Conservation (phyloP, 2,329 filamentous ascomycete species). For the Tolypocladium nubicola region DNA sequence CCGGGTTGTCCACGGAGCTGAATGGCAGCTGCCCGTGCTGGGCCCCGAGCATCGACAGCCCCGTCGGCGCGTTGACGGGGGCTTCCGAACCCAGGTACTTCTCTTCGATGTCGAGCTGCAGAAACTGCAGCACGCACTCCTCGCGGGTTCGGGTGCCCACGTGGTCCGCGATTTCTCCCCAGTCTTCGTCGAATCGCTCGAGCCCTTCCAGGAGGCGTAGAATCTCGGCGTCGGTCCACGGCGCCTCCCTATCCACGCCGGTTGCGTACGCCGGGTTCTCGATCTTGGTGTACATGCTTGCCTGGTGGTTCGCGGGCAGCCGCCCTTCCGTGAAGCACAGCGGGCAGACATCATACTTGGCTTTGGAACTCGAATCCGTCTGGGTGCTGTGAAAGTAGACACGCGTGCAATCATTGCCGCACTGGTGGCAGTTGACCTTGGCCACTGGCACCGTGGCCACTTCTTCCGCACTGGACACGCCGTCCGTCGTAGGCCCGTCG, state of each 20-base stretch:
- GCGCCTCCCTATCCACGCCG: constrained; percentile 70
- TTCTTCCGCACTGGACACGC: constrained; percentile 46
- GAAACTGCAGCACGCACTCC: constrained; percentile 92
- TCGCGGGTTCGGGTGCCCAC: constrained; percentile 86
- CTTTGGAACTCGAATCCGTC: constrained; percentile 48
- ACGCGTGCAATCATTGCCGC: constrained; percentile 76
- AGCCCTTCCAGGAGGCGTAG: constrained; percentile 84
- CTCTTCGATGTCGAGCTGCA: constrained; percentile 94
- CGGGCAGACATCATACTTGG: constrained; percentile 82
- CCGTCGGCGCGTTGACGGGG: constrained; percentile 38
- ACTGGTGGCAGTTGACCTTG: constrained; percentile 78
- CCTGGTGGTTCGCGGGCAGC: constrained; percentile 68
- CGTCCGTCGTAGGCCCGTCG: constrained; percentile 58
- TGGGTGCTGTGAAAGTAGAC: constrained; percentile 50
- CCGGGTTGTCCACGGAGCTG: constrained; percentile 86
- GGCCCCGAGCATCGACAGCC: constrained; percentile 57
- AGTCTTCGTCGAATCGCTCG: constrained; percentile 91
- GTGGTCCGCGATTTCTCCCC: constrained; percentile 85
- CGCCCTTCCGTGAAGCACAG: constrained; percentile 81
- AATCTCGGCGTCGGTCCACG: constrained; percentile 85
- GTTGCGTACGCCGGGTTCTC: constrained; percentile 78
- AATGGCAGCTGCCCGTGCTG: constrained; percentile 78
- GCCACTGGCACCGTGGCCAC: constrained; percentile 54
- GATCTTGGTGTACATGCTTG: constrained; percentile 75
- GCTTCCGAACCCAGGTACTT: constrained; percentile 80